Conservation (phyloP, 139 green algal genomes). For the Closterium sp. region DNA sequence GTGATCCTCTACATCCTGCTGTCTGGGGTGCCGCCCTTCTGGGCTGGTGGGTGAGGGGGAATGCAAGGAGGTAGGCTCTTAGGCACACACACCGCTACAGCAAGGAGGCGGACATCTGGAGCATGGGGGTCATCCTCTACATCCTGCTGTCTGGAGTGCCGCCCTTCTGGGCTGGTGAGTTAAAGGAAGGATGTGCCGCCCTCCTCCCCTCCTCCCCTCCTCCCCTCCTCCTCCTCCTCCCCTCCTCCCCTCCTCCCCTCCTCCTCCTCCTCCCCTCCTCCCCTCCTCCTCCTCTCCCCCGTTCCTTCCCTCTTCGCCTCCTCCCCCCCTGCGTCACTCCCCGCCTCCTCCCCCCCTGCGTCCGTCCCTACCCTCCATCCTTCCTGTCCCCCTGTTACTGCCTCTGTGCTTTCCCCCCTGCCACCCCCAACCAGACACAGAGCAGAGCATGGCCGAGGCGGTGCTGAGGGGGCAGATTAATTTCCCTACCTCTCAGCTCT, state of each 20-base stretch:
- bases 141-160: slow-evolving; percentile 92
- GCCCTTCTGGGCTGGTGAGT: slow-evolving; percentile 82
- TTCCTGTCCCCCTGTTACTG: slow-evolving; percentile 46
- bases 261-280: too few species aligned
- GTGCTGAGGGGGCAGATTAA: slow-evolving; percentile 72
- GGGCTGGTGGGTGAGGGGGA: slow-evolving; percentile 64
- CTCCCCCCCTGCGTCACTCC: too few species aligned
- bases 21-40: slow-evolving; percentile 89
- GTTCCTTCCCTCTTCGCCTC: too few species aligned
- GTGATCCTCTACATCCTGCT: slow-evolving; percentile 98
- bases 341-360: too few species aligned
- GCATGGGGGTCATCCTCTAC: slow-evolving; percentile 92
- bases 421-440: slow-evolving; percentile 74
- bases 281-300: too few species aligned
- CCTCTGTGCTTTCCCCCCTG: slow-evolving; percentile 59
- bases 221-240: too few species aligned
- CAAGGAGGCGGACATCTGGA: slow-evolving; percentile 90
- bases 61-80: too few species aligned
- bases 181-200: too few species aligned
- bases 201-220: too few species aligned
- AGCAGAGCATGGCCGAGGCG: slow-evolving; percentile 54
- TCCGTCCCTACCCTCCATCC: slow-evolving; percentile 22
- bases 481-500: slow-evolving; percentile 58
- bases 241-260: too few species aligned
- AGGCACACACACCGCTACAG: too few species aligned